phyloP scores from a whole-genome alignment of 441 rosid genomes.

The Erodium texanum region DNA sequence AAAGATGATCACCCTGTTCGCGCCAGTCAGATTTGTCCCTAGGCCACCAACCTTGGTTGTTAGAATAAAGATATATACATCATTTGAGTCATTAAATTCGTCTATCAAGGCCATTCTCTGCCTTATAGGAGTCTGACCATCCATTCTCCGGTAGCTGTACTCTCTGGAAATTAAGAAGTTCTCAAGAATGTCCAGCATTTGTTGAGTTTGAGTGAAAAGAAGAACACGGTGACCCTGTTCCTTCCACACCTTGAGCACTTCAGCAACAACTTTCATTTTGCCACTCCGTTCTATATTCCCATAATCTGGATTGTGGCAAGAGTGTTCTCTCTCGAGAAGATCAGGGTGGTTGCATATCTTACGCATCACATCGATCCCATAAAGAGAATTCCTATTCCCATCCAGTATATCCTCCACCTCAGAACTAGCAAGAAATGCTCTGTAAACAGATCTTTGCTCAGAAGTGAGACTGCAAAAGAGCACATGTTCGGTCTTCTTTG shows the following conservation, averaged over 20 bases:
- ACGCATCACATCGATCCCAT: constrained; percentile 97
- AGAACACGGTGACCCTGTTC: constrained; percentile 90
- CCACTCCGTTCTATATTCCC: constrained; percentile 92
- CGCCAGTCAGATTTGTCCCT: constrained; percentile 93
- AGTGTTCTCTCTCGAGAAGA: constrained; percentile 88
- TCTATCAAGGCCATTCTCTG: constrained; percentile 97
- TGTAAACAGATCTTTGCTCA: constrained; percentile 73
- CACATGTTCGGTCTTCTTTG: constrained; percentile 89
- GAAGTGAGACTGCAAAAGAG: constrained; percentile 88
- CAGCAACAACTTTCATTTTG: constrained; percentile 78
- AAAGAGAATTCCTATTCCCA: constrained; percentile 73
- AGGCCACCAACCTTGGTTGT: constrained; percentile 95
- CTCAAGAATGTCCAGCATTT: constrained; percentile 93
- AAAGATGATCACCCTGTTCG: constrained; percentile 85
- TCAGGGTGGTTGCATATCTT: constrained; percentile 98
- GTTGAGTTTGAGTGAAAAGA: constrained; percentile 86
- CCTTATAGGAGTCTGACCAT: constrained; percentile 76
- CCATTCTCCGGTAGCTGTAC: constrained; percentile 86
- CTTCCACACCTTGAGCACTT: constrained; percentile 82
- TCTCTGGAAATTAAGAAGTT: constrained; percentile 50
- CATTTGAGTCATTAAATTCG: constrained; percentile 66
- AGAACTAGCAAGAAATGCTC: constrained; percentile 93
- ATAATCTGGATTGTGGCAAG: constrained; percentile 63
- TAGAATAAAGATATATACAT: constrained; percentile 68
- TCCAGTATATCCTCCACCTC: constrained; percentile 83